phyloP scores from a whole-genome alignment of 2,329 filamentous ascomycete genomes.

The Monosporascus sp. region DNA sequence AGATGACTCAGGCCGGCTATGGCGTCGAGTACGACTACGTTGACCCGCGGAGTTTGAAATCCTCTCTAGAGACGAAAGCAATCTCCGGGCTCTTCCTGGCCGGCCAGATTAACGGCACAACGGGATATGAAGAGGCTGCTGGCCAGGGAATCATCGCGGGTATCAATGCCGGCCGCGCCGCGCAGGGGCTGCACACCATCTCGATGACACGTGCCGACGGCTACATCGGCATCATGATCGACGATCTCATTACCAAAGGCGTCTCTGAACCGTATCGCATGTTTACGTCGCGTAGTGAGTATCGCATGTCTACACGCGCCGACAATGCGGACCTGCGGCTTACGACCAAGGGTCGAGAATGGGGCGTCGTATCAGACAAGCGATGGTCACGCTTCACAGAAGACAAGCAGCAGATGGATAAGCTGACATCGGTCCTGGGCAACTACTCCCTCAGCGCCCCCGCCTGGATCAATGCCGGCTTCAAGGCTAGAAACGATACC shows the following conservation, averaged over 20 bases:
- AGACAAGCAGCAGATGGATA: conserved; percentile 61
- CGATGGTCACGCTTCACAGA: conserved; percentile 70
- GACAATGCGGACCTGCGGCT: conserved; percentile 92
- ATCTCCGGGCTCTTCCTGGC: conserved; percentile 87
- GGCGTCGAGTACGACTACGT: conserved; percentile 99
- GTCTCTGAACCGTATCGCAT: conserved; percentile 97
- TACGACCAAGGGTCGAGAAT: conserved; percentile 69
- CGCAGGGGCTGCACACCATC: conserved; percentile 60
- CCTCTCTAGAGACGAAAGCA: conserved; percentile 90
- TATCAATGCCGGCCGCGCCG: conserved; percentile 84
- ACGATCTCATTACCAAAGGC: conserved; percentile 93
- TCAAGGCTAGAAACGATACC: conserved; percentile 62
- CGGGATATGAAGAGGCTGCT: conserved; percentile 95
- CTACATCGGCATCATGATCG: conserved; percentile 98
- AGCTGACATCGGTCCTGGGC: conserved; percentile 58
- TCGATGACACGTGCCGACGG: conserved; percentile 76
- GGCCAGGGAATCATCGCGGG: conserved; percentile 90
- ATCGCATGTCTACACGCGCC: conserved; percentile 83
- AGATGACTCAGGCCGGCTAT: conserved; percentile 92
- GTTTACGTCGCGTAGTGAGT: conserved; percentile 96
- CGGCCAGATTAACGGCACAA: conserved; percentile 97
- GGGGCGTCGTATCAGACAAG: conserved; percentile 71
- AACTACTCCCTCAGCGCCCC: conserved; percentile 52
- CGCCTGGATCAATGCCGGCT: conserved; percentile 66
- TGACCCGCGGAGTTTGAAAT: conserved; percentile 79